A percentile compares a stretch with the other conserved stretches of the same genome.
phyloP scores from a whole-genome alignment of 257 asterid species.

The Penstemon newberryi region DNA sequence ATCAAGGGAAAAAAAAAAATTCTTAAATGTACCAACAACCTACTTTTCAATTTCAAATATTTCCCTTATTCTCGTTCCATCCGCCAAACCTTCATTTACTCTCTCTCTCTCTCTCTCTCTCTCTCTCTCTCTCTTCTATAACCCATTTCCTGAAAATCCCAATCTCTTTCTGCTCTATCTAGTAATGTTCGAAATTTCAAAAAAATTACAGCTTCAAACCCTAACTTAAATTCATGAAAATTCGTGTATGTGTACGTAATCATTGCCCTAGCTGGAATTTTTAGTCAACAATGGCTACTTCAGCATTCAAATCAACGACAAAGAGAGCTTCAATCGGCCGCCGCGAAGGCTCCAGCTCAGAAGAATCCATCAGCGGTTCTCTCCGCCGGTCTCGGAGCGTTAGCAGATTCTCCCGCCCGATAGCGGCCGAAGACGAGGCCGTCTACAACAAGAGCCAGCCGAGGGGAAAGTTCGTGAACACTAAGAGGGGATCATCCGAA shows the following conservation, averaged over 20 bases:
- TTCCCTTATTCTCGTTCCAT: slow-evolving; percentile 27
- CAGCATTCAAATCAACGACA: slow-evolving; percentile 77
- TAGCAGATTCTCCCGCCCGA: slow-evolving; percentile 41
- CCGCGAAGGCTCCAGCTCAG: slow-evolving; percentile 39
- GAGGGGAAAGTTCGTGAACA: slow-evolving; percentile 76
- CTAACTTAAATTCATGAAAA: background rate
- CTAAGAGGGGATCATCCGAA: slow-evolving; percentile 57
- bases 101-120: no score
- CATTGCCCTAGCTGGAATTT: no score
- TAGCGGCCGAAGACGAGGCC: slow-evolving; percentile 33
- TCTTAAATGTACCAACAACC: no score
- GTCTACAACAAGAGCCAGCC: slow-evolving; percentile 45
- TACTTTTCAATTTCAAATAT: slow-evolving; percentile 29
- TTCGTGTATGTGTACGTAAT: no score
- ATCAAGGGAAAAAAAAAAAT: no score
- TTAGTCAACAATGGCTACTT: slow-evolving; percentile 63
- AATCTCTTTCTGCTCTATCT: background rate
- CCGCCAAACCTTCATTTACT: slow-evolving; percentile 26
- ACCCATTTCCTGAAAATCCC: background rate
- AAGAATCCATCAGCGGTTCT: slow-evolving; percentile 34
- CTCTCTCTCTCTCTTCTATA: background rate
- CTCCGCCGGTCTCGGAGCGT: slow-evolving; percentile 53
- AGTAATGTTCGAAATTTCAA: background rate
- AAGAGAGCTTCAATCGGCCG: slow-evolving; percentile 50
- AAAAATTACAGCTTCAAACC: slow-evolving; percentile 7